These are phyloP conservation scores for Mycena venus DNA, from an alignment of 768 basidiomycete genomes.

Conservation along the genomic window DNA sequence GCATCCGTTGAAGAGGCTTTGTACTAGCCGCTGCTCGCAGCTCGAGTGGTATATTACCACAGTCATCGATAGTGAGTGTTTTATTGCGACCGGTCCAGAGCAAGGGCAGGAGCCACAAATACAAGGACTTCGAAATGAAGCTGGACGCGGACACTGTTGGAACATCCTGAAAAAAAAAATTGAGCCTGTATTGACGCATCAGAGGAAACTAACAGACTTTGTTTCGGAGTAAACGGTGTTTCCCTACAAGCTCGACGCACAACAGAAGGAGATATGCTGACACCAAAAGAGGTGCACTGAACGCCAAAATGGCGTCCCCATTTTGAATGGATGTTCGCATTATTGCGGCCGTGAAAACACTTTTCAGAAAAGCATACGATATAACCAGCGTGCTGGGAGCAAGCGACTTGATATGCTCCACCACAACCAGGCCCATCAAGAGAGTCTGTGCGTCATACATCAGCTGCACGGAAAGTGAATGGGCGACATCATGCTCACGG, in stretches of 20 bases:
- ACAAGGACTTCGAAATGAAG: background rate
- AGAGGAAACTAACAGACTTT: background rate
- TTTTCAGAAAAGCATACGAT: background rate
- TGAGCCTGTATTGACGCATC: background rate
- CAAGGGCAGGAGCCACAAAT: slow-evolving; percentile 19
- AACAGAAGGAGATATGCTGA: background rate
- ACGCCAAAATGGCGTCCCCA: background rate
- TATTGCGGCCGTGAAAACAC: background rate
- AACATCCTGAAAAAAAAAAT: background rate
- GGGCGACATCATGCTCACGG: background rate
- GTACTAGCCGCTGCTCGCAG: background rate
- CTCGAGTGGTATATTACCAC: background rate
- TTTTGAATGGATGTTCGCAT: background rate
- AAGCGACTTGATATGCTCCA: background rate
- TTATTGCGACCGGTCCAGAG: slow-evolving; percentile 21
- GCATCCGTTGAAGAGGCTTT: background rate
- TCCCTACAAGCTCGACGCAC: background rate
- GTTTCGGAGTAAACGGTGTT: background rate
- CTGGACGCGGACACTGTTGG: slow-evolving; percentile 8
- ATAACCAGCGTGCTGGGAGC: slow-evolving; percentile 10
- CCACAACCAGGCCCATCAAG: background rate
- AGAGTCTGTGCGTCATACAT: background rate
- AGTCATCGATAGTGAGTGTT: slow-evolving; percentile 9
- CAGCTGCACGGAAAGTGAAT: background rate
- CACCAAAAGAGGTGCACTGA: background rate